Evolutionary conservation across 2,329 filamentous ascomycete species (phyloP), one percentile per base, ranked within the genome.

Genomic region (Fusarium decemcellulare): DNA sequence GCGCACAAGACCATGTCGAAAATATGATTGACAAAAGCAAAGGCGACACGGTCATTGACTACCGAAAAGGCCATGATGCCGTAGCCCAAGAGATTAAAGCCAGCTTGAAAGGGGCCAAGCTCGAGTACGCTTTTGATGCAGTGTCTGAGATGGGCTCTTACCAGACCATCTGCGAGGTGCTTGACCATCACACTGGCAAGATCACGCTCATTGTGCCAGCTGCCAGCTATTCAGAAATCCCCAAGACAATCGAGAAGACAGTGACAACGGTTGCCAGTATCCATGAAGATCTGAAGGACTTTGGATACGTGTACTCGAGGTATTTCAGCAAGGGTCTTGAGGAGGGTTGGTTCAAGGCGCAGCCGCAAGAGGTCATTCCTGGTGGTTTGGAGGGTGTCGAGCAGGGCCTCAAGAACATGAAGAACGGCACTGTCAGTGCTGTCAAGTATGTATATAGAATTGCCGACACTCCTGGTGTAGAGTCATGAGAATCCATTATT

Each of bases 11-110:
- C 2, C 30, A 70, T 10, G 63, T 70, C 0, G 59, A 68, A 18
- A 50, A 4, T 9, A 8, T 70, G 1, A 67, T 69, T 10, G 53
- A 67, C 23, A 48, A 40, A 7, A 18, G 8, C 14, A 68, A 51
- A 36, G 67, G 67, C 4, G 67, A 70, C n/a, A 51, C 30, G 3
- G 58, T 70, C 1, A 65, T 70, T 18, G 67, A 70, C 46, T 70
- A 68, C 23, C 66, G 59, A 9, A 64, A 44, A 14, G 67, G 67
- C 0, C 48, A 32, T 0, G 2, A 27, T 0, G 2, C n/a, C 1
- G 67, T 68, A 1, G 37, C 16, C 2, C 6, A 64, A 34, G 46
- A 54, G 10, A 68, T 70, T 0, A 51, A 6, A 7, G 42, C n/a
- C 0, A 27, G 16, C 0, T 46, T 70, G 7, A 18, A 53, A 3